Base-by-base conservation (phyloP, 2,329 filamentous ascomycete species). In the Lasiodiplodia gonubiensis region DNA sequence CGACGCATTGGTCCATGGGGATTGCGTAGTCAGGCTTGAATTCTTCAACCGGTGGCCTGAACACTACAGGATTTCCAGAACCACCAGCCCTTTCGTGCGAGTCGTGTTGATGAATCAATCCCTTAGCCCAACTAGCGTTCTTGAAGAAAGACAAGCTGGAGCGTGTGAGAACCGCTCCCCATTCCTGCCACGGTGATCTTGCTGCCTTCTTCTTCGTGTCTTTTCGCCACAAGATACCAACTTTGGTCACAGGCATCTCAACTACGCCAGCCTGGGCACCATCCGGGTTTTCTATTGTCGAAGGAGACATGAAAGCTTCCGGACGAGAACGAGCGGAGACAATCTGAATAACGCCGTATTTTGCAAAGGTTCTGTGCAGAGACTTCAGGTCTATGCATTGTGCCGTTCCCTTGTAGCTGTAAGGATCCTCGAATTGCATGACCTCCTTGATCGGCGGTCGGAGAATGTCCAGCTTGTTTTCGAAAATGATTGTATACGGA, bases 121-220 rank as follows among this genome's bases (percentile, higher is more conserved):
- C 91, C 79, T 97, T 98, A 39, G 97, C 89, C 94, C 95, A 99
- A 23, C 89, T 85, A 5, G 93, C 91, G 76, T 98, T 97, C 68
- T 92, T 90, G 82, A 98, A 99, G 78, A 99, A 93, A 78, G 97
- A 99, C 8, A 99, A 86, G 75, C 97, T 94, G 6, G 95, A 96
- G n/a, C 94, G 93, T 0, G 95, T 99, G 35, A 99, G 85, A 68
- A 99, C 91, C 27, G 93, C 95, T 64, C 95, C 95, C 95, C 95
- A 99, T 84, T 99, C 95, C 76, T 97, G 94, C 95, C 95, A 99
- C 1, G 95, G 94, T 12, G 94, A 97, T 52, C 94, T 88, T 0
- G 93, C 91, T 79, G 96, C 97, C 81, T 95, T 94, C 80, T 94
- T 97, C 81, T 97, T 97, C 1, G 86, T 82, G 70, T 97, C 93